Evolutionary conservation across 2,329 filamentous ascomycete genomes (phyloP), one percentile per base, ranked within the genome.

Genomic region (Aspergillus latus): DNA sequence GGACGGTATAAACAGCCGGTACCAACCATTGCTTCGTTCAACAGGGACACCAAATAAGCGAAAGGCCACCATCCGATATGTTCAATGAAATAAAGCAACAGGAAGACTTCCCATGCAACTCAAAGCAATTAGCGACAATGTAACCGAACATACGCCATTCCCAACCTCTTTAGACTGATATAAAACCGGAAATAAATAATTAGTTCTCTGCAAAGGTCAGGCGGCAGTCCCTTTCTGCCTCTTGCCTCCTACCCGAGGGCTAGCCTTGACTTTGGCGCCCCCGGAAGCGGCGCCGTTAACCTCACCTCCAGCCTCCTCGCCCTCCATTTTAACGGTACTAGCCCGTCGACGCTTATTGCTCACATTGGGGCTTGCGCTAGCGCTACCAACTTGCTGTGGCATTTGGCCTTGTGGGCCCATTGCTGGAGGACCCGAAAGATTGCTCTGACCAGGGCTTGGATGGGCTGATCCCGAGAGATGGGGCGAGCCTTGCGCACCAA

Each of bases 311-410:
- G 70, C 75, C 44, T 83, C 83, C 46, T 85, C 83, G 39, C 72
- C 76, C 63, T 86, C 84, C 52, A 80, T 72, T 68, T 87, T 87
- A 55, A 85, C 82, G 11, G 80, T 80, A 69, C 84, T 86, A 28
- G 79, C 72, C 58, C 84, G 76, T 58, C 84, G 79, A 57, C 82
- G 76, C 71, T 87, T 87, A 64, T 79, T 80, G 47, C 74, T 80
- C 43, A 84, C 79, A 62, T 83, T 85, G 2, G 84, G 84, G 62
- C 84, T 87, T 4, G 84, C 85, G 62, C 84, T 86, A 32, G 83
- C 82, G 64, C 82, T 85, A 54, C 66, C 72, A 51, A 68, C 81
- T 68, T 78, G 83, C 11, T 74, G 71, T 60, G 79, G 82, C n/a
- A 80, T 79, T 46, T 82, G 65, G 75, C 83, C 67, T 79, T 84